Evolutionary conservation across 352 stramenopile genomes (phyloP), one percentile per base, ranked within the genome.

Genomic region (Globisporangium yorkense): DNA sequence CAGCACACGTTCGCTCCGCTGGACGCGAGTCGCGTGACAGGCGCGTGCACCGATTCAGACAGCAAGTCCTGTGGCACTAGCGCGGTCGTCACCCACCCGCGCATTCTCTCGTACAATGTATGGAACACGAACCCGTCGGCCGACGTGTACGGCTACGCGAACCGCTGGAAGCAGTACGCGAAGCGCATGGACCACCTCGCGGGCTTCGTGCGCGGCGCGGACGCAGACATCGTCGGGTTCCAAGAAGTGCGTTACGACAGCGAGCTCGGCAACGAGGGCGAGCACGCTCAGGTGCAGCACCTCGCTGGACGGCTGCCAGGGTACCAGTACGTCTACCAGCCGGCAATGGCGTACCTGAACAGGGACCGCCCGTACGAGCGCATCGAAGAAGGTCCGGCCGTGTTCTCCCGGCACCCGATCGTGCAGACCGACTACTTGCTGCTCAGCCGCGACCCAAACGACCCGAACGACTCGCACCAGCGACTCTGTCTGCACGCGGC

Each of bases 121-220:
- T 96, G 87, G 87, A 96, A 94, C 68, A 94, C 85, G 12, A 96
- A 95, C 54, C 87, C 87, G 4, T 84, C 83, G 0, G 71, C 62
- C 0, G 71, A 87, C 29, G 75, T 91, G 29, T 88, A 90, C 55
- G 84, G 80, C 44, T 54, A 63, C 47, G 37, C 54, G 7, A 67
- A 68, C 31, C 80, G 87, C 10, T 92, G 80, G 77, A 43, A 52
- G n/a, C 80, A 89, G 56, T 96, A 96, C 67, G 57, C 41, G 2
- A 88, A 88, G 56, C 78, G 86, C 7, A 64, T 96, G 16, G 74
- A 92, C 52, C 80, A 91, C 56, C 71, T 96, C n/a, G 69, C 67
- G 0, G 41, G 62, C 20, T 74, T 87, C n/a, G 72, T 94, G 3
- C 48, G 66, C 1, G 60, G 81, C 29, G 63, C 82, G 0, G 29